Evolutionary conservation across 2,329 filamentous ascomycete species (phyloP), one percentile per base, ranked within the genome.

Genomic region (Thermothelomyces thermophilus): DNA sequence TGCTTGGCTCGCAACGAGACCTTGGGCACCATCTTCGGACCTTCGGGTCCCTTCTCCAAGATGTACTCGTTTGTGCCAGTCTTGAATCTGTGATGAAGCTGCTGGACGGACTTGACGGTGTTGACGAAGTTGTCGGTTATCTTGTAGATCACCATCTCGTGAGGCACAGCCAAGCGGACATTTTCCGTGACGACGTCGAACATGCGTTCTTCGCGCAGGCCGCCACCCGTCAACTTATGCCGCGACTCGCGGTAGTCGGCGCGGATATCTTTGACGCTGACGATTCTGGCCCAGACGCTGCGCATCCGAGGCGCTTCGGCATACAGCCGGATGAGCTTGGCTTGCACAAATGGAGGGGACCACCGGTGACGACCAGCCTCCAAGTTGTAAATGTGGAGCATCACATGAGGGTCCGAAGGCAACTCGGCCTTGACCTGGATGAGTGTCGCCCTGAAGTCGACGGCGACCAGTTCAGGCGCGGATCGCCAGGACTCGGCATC

Each of bases 61-160:
- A 95, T 84, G 64, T 95, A 95, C 54, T 95, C 88, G 58, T 91
- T 87, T 0, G 84, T 89, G 0, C 87, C 86, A 0, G 89, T 95
- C 64, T 81, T 82, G 72, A 97, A 95, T 10, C 91, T 84, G 68
- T 97, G 88, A 56, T 94, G 87, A n/a, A 98, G 76, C 62, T 98
- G 93, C 63, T 91, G 79, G 14, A 86, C 81, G 1, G 90, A 86
- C 67, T 98, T 98, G 57, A 87, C 71, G 0, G 87, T 83, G 60
- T 96, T 98, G 59, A 87, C 81, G 45, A 94, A 73, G 61, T 97
- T 98, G 69, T 98, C 93, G n/a, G 91, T 86, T 53, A 98, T 85
- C 53, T 84, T 85, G 67, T 93, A 86, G 62, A 97, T 78, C 20
- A 94, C 82, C 59, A 98, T 79, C 60, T 95, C 90, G 67, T 97